Evolutionary conservation across 73 alveolate species (phyloP).

Genomic region (Blepharisma stoltei): DNA sequence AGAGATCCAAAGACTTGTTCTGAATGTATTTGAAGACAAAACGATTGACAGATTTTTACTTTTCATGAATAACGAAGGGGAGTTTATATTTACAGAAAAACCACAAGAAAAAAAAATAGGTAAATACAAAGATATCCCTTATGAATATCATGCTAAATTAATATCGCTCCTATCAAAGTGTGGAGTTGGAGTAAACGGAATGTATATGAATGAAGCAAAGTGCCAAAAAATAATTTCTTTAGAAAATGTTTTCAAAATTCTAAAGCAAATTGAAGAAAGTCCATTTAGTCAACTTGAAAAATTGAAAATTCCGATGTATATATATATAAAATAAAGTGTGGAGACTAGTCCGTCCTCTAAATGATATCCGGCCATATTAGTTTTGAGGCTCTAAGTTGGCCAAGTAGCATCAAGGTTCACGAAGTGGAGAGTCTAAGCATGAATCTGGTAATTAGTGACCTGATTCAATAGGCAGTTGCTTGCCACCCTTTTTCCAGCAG

Average conservation of each 20-base stretch:
- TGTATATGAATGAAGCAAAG: constrained; percentile 46
- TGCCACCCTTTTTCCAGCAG: no score
- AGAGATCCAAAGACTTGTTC: constrained; percentile 41
- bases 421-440: no score
- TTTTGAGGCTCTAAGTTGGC: no score
- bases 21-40: constrained; percentile 32
- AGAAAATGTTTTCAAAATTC: constrained; percentile 39
- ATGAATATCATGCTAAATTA: constrained; percentile 43
- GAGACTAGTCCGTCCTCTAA: no score
- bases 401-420: no score
- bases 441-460: no score
- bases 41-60: not conserved
- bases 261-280: not conserved
- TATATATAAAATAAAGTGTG: no score
- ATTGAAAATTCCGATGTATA: constrained; percentile 14
- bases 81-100: not conserved
- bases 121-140: constrained; percentile 40
- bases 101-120: constrained; percentile 2
- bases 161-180: constrained; percentile 37
- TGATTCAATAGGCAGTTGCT: no score
- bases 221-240: constrained; percentile 41
- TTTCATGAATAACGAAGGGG: not conserved
- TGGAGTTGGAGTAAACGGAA: constrained; percentile 50
- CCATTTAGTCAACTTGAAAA: not conserved
- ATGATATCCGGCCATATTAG: no score